Percentiles rank a stretch among this genome's conserved stretches.
Conservation (phyloP, 441 rosid genomes). For the Flueggea neowawraea region DNA sequence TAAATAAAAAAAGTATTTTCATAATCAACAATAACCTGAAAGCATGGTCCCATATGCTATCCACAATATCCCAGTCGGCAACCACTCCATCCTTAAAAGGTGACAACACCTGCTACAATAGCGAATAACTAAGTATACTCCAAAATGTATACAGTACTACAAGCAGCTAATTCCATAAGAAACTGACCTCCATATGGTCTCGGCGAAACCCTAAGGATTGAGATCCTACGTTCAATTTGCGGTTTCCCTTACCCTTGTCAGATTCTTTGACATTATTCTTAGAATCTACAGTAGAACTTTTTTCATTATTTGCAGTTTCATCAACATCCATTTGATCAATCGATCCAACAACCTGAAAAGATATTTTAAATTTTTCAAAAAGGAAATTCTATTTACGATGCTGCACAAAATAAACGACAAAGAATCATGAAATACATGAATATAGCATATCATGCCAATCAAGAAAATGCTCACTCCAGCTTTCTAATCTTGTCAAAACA, state of each 20-base stretch:
- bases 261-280: conserved; percentile 53
- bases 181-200: conserved; percentile 91
- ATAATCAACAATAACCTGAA: conserved; percentile 48
- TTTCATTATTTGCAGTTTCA: conserved; percentile 42
- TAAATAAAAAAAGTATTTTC: no score
- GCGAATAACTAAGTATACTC: conserved; percentile 8
- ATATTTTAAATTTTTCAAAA: neutral
- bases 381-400: neutral
- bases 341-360: conserved; percentile 66
- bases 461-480: no score
- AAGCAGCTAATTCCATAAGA: conserved; percentile 5
- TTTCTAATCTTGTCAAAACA: no score
- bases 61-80: conserved; percentile 97
- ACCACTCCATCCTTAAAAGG: conserved; percentile 94
- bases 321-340: conserved; percentile 94
- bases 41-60: conserved; percentile 98
- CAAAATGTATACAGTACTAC: neutral
- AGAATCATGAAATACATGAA: no score
- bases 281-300: conserved; percentile 49
- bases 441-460: no score
- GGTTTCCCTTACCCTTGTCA: conserved; percentile 60
- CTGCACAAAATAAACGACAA: no score
- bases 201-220: conserved; percentile 88
- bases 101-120: conserved; percentile 57
- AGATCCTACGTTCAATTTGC: conserved; percentile 85